Evolutionary conservation across 2,329 filamentous ascomycete species (phyloP), one percentile per base, ranked within the genome.

Genomic region (Stemphylium beticola): DNA sequence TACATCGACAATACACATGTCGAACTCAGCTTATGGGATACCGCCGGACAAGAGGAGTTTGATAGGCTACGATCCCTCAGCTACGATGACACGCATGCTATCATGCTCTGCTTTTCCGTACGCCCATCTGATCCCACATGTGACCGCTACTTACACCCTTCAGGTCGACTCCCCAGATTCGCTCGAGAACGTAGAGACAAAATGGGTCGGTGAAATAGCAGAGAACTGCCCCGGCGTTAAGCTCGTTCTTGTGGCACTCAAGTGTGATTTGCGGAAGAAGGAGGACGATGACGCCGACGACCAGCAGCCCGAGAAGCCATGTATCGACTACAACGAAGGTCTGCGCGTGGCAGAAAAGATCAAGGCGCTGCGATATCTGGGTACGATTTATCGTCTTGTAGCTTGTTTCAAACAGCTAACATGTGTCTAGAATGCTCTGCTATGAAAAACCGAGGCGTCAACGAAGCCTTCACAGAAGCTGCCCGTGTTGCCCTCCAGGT

Each of bases 1-100:
- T 99, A 96, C 77, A 95, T 99, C 75, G 95, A 99, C 75, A 93
- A 89, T 73, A 91, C 93, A 47, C 93, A 98, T 78, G 96, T 99
- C 76, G 95, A 99, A 77, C 84, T 99, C 51, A 97, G 93, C 55
- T 84, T 99, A 55, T 99, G 95, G 95, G 95, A 99, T 77, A 99
- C 95, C 0, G 95, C 95, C 34, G 95, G 95, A 22, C 95, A 99
- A 79, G 95, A 99, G 82, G 95, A 99, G 85, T 99, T 98, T 80
- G 95, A 99, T 79, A 88, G 95, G 48, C 81, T 99, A 77, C 90
- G 95, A 71, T 96, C 92, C 61, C 86, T 99, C 50, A 97, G 93
- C 44, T 99, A 99, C 78, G 95, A 93, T 83, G 95, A 99, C 74
- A 99, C 95, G 48, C 95, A 99, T 73, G 87, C 96, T 39, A 96